Percentiles rank a stretch among this genome's conserved stretches.
Evolutionary conservation across 768 basidiomycete genomes (phyloP).

Genomic region (Jaapia argillacea): DNA sequence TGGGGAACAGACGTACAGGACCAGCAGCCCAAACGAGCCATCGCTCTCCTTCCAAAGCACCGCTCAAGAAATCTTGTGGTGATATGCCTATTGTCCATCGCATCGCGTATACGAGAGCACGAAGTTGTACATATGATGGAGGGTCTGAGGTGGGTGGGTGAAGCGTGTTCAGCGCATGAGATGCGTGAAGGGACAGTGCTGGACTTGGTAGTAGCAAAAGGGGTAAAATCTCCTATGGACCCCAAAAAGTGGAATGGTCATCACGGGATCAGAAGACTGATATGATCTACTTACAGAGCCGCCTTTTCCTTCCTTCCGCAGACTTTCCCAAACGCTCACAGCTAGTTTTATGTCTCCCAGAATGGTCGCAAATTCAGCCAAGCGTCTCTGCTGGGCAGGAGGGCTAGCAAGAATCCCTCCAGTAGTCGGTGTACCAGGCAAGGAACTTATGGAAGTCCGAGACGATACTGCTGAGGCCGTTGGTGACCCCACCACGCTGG

Average conservation of each 20-base stretch:
- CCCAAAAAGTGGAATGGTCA: neutral
- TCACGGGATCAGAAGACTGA: neutral
- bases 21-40: constrained; percentile 85
- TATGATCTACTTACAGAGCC: constrained; percentile 53
- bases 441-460: constrained; percentile 21
- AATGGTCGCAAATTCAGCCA: constrained; percentile 93
- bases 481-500: too few relatives aligned
- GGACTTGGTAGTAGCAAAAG: constrained; percentile 60
- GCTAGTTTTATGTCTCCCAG: constrained; percentile 87
- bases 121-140: constrained; percentile 56
- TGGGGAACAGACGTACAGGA: constrained; percentile 41
- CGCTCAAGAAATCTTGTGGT: constrained; percentile 44
- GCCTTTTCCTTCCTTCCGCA: constrained; percentile 79
- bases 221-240: constrained; percentile 68
- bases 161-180: constrained; percentile 45
- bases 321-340: constrained; percentile 70
- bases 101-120: constrained; percentile 55
- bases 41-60: constrained; percentile 61
- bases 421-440: constrained; percentile 20
- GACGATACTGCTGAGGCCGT: constrained; percentile 15
- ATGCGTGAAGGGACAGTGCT: constrained; percentile 47
- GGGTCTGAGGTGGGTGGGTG: constrained; percentile 34
- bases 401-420: constrained; percentile 16
- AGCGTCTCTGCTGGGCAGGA: constrained; percentile 67
- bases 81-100: constrained; percentile 70